A percentile compares a stretch with the other conserved stretches of the same genome.
These are phyloP conservation scores for Dothiorella sarmentorum DNA, from an alignment of 2,329 filamentous ascomycete species.

Conservation along the genomic window DNA sequence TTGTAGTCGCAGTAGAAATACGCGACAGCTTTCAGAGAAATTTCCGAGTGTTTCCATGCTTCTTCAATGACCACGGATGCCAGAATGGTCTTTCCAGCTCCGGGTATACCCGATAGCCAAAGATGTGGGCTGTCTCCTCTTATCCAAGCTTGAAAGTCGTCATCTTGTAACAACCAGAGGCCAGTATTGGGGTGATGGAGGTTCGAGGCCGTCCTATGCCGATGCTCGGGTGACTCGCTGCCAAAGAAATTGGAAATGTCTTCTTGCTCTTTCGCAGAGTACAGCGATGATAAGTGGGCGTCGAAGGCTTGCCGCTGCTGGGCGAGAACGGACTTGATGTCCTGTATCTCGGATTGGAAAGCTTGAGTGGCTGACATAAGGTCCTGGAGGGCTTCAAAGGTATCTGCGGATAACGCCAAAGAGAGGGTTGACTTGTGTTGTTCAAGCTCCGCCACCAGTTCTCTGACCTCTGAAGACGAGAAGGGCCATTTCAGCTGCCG, in stretches of 20 bases:
- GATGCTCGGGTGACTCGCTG: background rate
- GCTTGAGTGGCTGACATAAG: background rate
- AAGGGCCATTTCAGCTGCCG: background rate
- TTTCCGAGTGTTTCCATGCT: background rate
- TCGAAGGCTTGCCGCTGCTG: background rate
- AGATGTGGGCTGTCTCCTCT: background rate
- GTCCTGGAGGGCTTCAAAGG: background rate
- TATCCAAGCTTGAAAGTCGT: background rate
- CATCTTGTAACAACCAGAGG: background rate
- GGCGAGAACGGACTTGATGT: background rate
- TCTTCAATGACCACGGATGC: background rate
- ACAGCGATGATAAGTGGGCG: background rate
- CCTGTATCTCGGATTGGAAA: background rate
- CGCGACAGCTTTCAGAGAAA: background rate
- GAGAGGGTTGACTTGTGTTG: background rate
- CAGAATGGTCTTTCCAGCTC: background rate
- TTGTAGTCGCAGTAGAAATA: conserved; percentile 37
- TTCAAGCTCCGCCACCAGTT: background rate
- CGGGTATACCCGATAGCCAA: background rate
- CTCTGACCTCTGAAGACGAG: background rate
- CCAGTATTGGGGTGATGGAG: background rate
- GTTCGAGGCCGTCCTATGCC: background rate
- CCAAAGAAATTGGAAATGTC: background rate
- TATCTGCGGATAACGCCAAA: background rate
- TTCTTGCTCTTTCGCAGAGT: background rate